Evolutionary conservation across 2,329 filamentous ascomycete species (phyloP).

Genomic region (Malbranchea zuffiana): DNA sequence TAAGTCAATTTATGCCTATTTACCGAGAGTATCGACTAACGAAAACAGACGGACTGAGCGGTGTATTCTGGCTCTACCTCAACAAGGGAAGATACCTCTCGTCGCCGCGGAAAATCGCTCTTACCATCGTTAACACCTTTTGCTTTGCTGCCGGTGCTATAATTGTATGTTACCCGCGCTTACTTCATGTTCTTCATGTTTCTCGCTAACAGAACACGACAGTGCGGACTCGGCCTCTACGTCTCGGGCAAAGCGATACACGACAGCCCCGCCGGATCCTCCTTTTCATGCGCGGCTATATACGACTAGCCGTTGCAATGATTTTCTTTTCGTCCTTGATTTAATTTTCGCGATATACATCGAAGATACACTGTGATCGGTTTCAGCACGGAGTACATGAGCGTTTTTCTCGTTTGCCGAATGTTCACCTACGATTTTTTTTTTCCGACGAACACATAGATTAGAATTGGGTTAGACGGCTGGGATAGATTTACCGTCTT

Average conservation of each 20-base stretch:
- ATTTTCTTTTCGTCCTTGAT: too few relatives aligned
- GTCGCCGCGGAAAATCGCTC: slow-evolving; percentile 33
- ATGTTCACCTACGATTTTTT: too few relatives aligned
- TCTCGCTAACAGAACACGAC: slow-evolving; percentile 10
- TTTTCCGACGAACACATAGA: too few relatives aligned
- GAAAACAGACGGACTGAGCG: slow-evolving; percentile 29
- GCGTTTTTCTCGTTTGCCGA: too few relatives aligned
- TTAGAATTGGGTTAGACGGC: too few relatives aligned
- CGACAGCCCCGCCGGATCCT: slow-evolving; percentile 23
- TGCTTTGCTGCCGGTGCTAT: slow-evolving; percentile 29
- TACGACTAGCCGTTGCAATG: too few relatives aligned
- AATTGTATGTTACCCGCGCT: slow-evolving; percentile 19
- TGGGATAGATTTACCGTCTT: too few relatives aligned
- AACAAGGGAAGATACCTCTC: slow-evolving; percentile 35
- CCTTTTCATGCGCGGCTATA: slow-evolving; percentile 33
- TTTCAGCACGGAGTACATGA: too few relatives aligned
- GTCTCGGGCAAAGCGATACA: slow-evolving; percentile 32
- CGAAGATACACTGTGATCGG: too few relatives aligned
- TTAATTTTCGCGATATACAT: too few relatives aligned
- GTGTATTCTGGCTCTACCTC: slow-evolving; percentile 40
- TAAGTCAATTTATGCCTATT: slow-evolving; percentile 24
- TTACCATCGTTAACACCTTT: slow-evolving; percentile 36
- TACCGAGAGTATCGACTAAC: background rate
- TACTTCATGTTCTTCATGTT: background rate
- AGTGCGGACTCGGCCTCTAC: slow-evolving; percentile 34